Conservation (phyloP, 768 basidiomycete genomes). For the Mycena polygramma region DNA sequence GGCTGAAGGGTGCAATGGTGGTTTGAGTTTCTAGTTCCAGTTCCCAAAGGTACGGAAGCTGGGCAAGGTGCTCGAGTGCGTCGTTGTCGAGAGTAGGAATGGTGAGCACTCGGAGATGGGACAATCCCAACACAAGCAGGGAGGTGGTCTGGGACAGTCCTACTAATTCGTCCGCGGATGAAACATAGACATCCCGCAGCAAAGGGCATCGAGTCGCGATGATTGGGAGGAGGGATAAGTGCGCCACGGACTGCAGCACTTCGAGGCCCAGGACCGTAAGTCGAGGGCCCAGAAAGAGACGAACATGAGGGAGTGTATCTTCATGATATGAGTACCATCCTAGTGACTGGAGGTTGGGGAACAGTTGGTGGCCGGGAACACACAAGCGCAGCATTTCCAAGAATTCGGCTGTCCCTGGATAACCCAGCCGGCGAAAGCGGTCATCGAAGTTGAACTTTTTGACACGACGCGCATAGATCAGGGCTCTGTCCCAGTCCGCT, state of each 20-base stretch:
- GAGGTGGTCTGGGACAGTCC: constrained; percentile 5
- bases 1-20: too few relatives aligned
- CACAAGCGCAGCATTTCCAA: constrained; percentile 18
- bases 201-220: constrained; percentile 21
- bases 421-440: background rate
- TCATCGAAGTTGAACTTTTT: too few relatives aligned
- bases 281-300: constrained; percentile 19
- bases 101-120: background rate
- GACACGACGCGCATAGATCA: too few relatives aligned
- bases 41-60: too few relatives aligned
- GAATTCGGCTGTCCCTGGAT: background rate
- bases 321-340: background rate
- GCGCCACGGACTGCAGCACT: constrained; percentile 7
- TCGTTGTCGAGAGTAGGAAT: too few relatives aligned
- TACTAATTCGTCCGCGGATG: background rate
- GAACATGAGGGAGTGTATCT: constrained; percentile 9
- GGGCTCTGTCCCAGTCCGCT: too few relatives aligned
- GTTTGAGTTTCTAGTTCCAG: too few relatives aligned
- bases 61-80: too few relatives aligned
- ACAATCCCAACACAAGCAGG: constrained; percentile 15
- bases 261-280: constrained; percentile 5
- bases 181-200: constrained; percentile 2
- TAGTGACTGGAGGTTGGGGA: constrained; percentile 19
- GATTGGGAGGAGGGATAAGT: constrained; percentile 21
- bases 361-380: constrained; percentile 5